phyloP scores from a whole-genome alignment of 148 eudicot species.

The Chenopodium album region DNA sequence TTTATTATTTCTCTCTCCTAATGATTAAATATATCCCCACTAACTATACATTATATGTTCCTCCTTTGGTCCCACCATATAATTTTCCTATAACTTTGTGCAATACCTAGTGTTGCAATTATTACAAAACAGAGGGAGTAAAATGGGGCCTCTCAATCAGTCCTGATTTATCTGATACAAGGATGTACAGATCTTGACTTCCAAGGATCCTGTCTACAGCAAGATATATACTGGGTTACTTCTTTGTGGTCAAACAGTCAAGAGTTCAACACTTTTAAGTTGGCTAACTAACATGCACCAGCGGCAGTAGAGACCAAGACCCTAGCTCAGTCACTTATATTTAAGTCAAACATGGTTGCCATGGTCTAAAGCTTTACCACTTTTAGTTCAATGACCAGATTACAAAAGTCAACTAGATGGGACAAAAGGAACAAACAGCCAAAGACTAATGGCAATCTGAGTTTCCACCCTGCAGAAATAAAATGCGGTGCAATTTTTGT shows the following conservation, averaged over 20 bases:
- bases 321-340: neutral
- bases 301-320: neutral
- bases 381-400: neutral
- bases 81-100: too few relatives aligned
- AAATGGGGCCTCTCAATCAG: neutral
- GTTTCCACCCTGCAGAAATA: neutral
- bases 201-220: neutral
- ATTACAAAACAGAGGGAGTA: too few relatives aligned
- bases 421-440: neutral
- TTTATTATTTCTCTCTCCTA: too few relatives aligned
- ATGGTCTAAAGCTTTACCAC: neutral
- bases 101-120: too few relatives aligned
- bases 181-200: neutral
- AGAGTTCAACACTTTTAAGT: constrained; percentile 5
- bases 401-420: neutral
- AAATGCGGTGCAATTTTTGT: neutral
- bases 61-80: too few relatives aligned
- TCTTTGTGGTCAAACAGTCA: neutral
- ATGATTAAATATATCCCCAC: too few relatives aligned
- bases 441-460: neutral
- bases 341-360: neutral
- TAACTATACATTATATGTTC: too few relatives aligned
- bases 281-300: neutral
- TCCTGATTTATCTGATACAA: neutral
- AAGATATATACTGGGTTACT: neutral